Evolutionary conservation across 1,284 basidiomycete species (phyloP), one percentile per base, ranked within the genome.

Genomic region (Irpex sp.): DNA sequence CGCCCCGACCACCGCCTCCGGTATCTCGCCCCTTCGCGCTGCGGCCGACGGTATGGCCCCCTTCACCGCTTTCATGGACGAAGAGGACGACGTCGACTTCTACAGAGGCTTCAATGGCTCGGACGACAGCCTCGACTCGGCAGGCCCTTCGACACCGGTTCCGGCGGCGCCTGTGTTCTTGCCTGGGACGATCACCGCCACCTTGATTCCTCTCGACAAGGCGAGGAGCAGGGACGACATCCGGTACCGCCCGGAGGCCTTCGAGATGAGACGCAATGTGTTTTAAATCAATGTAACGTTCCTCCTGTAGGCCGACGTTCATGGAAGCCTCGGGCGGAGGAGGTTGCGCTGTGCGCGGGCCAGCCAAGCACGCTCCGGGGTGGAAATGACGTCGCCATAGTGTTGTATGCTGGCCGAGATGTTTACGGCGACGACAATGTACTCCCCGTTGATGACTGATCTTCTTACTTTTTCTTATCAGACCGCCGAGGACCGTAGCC

Each of bases 211-310:
- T 31, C 57, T 65, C 6, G 15, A 56, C 58, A 56, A 55, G 35
- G 64, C 64, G 9, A 54, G 47, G 35, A 39, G 17, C 6, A 49
- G 59, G 15, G 19, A n/a, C 8, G 64, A 63, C 53, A 63, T 65
- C 62, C 63, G 63, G 58, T 63, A 65, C 57, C 62, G 64, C 31
- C 49, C 54, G 15, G 64, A 65, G 53, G 55, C 58, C 43, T 65
- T 58, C 53, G 64, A 65, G 60, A 60, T 63, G 56, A 35, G 47
- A 57, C 53, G 17, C 17, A 50, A 55, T 55, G 53, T 55, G 53
- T 9, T 35, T 4, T 26, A 11, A 21, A 31, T 55, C 17, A 7
- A 47, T 43, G 57, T 43, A 26, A 26, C 26, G 39, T 43, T 49
- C 21, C 33, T 7, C 4, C 9, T 33, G 35, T 39, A 39, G 35